Conservation (phyloP, 2,329 filamentous ascomycete genomes). For the Pseudonectria buxi region DNA sequence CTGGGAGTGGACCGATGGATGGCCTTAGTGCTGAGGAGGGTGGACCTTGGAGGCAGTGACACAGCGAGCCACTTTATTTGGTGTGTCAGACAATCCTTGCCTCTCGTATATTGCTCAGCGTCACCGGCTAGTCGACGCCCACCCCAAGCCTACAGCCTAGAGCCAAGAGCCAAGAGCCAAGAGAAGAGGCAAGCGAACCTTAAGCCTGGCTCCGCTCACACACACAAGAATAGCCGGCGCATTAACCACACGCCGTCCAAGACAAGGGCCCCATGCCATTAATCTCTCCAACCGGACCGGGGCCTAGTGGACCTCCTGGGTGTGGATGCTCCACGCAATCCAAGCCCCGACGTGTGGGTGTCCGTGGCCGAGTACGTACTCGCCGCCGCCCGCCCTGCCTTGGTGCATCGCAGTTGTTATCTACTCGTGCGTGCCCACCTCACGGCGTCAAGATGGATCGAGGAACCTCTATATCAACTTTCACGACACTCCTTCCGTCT, state of each 20-base stretch:
- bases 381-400: conserved; percentile 17
- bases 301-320: conserved; percentile 24
- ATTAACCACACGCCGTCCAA: conserved; percentile 30
- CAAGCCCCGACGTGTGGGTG: conserved; percentile 22
- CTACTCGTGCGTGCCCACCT: conserved; percentile 18
- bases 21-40: conserved; percentile 25
- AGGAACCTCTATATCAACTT: conserved; percentile 24
- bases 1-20: conserved; percentile 23
- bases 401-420: conserved; percentile 16
- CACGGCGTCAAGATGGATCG: conserved; percentile 13
- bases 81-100: conserved; percentile 46
- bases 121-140: conserved; percentile 31
- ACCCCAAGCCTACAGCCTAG: too few species aligned
- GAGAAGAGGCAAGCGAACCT: conserved; percentile 28
- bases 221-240: conserved; percentile 40
- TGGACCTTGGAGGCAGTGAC: conserved; percentile 21
- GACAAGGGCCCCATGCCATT: conserved; percentile 28
- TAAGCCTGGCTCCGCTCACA: conserved; percentile 16
- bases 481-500: conserved; percentile 33
- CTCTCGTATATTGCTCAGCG: conserved; percentile 44
- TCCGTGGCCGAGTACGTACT: conserved; percentile 1
- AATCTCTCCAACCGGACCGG: conserved; percentile 26
- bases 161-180: too few species aligned
- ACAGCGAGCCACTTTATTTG: conserved; percentile 35
- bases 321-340: conserved; percentile 34